Evolutionary conservation across 768 basidiomycete species (phyloP).

Genomic region (Pleurotus salmoneostramineus): DNA sequence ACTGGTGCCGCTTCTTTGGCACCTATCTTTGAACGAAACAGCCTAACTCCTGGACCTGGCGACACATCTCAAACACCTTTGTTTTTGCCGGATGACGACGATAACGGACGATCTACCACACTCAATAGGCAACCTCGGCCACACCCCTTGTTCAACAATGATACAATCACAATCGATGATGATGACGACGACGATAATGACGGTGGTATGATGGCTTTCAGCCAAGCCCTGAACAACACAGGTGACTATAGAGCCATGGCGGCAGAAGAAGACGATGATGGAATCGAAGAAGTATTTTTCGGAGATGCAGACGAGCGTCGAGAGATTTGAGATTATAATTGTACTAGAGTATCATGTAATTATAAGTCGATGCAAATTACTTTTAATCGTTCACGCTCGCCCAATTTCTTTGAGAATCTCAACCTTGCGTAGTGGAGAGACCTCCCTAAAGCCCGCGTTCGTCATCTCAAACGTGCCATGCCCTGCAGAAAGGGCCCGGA

Average conservation of each 20-base stretch:
- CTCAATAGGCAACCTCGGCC: conserved; percentile 7
- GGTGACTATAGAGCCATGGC: conserved; percentile 54
- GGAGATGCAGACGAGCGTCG: conserved; percentile 80
- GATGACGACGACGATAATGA: conserved; percentile 30
- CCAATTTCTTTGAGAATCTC: conserved; percentile 83
- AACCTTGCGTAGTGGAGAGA: conserved; percentile 53
- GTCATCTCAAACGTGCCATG: conserved; percentile 79
- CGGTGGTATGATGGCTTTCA: conserved; percentile 70
- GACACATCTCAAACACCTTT: conserved; percentile 50
- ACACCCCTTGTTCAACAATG: conserved; percentile 36
- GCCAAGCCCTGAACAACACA: conserved; percentile 60
- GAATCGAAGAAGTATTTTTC: conserved; percentile 68
- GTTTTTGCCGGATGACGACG: conserved; percentile 66
- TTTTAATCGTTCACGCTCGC: conserved; percentile 41
- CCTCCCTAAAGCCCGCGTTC: conserved; percentile 71
- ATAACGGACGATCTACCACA: background rate
- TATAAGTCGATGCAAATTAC: conserved; percentile 6
- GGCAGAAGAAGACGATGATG: conserved; percentile 75
- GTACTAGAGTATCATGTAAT: conserved; percentile 9
- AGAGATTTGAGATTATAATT: conserved; percentile 39
- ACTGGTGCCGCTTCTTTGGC: conserved; percentile 22
- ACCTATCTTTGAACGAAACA: conserved; percentile 11
- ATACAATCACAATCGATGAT: conserved; percentile 15
- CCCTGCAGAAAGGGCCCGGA: conserved; percentile 80
- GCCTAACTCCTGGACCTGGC: conserved; percentile 17